Evolutionary conservation across 306 rosid species (phyloP).

Genomic region (Sechiopsis laciniata): DNA sequence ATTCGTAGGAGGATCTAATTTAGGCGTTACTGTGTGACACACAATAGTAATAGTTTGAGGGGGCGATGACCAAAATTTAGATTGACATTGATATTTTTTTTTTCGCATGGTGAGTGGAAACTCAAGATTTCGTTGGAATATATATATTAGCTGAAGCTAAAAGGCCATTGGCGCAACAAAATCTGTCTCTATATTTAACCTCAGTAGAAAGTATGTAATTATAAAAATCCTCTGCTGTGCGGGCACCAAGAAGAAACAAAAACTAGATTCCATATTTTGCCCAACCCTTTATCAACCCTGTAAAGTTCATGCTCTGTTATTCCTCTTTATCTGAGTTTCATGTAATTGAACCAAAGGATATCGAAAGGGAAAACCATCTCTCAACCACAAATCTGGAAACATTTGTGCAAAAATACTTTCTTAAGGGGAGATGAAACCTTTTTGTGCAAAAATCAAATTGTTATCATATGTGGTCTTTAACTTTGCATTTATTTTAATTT

Average conservation of each 20-base stretch:
- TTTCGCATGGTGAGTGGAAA: background rate
- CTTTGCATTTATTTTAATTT: no score
- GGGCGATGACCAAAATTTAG: no score
- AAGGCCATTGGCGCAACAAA: background rate
- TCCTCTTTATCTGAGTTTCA: background rate
- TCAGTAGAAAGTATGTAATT: background rate
- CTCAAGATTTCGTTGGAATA: background rate
- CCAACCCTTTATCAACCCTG: background rate
- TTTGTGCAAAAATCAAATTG: no score
- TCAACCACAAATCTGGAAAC: background rate
- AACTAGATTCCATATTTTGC: background rate
- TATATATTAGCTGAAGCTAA: background rate
- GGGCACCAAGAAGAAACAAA: background rate
- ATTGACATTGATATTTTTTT: background rate
- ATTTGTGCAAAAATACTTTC: background rate
- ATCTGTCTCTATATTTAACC: background rate
- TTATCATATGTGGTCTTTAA: no score
- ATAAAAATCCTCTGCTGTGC: background rate
- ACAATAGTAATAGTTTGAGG: no score
- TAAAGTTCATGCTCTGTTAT: background rate
- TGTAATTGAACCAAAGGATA: background rate
- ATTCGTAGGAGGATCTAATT: no score
- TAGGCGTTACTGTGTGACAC: no score
- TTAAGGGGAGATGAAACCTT: no score
- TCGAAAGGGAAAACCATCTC: background rate